Evolutionary conservation across 176 grass and related monocot genomes (phyloP), one percentile per base, ranked within the genome.

Genomic region (Phoenix dactylifera): DNA sequence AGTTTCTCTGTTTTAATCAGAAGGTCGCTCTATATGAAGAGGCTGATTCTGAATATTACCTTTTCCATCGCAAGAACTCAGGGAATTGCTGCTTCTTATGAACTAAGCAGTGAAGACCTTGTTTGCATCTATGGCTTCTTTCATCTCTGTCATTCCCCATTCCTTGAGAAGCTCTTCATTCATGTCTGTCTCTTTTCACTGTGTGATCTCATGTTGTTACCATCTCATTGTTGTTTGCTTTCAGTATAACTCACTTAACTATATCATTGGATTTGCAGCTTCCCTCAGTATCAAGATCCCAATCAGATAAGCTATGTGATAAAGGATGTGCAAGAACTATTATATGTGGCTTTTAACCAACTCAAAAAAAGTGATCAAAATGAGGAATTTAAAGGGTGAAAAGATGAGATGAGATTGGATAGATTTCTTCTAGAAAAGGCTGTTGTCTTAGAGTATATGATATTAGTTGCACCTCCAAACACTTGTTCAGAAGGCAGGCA

Each of bases 101-200:
- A 20, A 20, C 20, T 20, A 28, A 28, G 26, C 26, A 28, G 26
- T 28, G 26, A 28, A 28, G 26, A 69, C 35, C 24, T 85, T 1
- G 1, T 5, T 4, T 49, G 51, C 53, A 15, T 86, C 55, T 7
- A 50, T 15, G 3, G 6, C 55, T 79, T 79, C 57, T 85, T 85
- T 12, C 2, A 30, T 4, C 3, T 63, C n/a, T 66, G 28, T 9
- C 16, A 18, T 0, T 26, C 71, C 29, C 75, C 82, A 1, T 58
- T 79, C 54, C 67, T 86, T 0, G 72, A 79, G 44, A 74, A 71
- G 65, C 64, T 90, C 60, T 79, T 90, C 5, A 26, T 79, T 84
- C 75, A 35, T 5, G 82, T 85, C 68, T 54, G 24, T 56, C 17
- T 35, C 7, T 16, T 63, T 49, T 49, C 48, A 26, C 49, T 61